These are phyloP conservation scores for Hyphopichia homilentoma DNA, from an alignment of 805 yeast species.

Conservation along the genomic window DNA sequence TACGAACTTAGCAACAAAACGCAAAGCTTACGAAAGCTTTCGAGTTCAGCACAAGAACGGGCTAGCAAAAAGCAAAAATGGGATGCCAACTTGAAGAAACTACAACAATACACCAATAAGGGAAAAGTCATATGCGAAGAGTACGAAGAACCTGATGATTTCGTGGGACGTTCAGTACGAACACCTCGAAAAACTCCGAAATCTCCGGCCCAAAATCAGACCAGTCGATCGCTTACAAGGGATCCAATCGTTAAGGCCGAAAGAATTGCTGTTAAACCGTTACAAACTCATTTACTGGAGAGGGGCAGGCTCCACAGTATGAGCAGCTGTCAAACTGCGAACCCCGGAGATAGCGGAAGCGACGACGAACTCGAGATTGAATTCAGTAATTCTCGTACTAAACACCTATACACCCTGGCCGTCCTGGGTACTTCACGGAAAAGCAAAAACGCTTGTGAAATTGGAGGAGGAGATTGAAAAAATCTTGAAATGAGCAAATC, in stretches of 20 bases:
- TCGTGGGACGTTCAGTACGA: neutral
- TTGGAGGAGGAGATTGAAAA: no score
- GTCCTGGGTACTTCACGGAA: no score
- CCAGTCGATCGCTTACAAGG: no score
- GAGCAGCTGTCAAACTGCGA: no score
- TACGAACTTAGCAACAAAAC: constrained; percentile 16
- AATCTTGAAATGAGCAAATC: no score
- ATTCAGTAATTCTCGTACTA: constrained; percentile 25
- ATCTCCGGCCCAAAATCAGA: neutral
- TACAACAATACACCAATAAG: constrained; percentile 13
- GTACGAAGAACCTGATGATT: neutral
- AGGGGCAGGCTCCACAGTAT: no score
- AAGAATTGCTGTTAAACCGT: no score
- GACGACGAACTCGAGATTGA: constrained; percentile 30
- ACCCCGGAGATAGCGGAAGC: no score
- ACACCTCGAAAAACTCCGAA: constrained; percentile 1
- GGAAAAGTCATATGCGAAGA: constrained; percentile 3
- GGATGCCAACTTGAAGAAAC: constrained; percentile 15
- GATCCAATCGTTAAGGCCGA: no score
- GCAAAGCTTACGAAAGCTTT: constrained; percentile 13
- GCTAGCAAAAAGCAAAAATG: constrained; percentile 18
- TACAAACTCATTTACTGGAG: no score
- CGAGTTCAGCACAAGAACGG: constrained; percentile 13
- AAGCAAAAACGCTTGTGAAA: no score
- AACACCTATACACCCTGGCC: no score